Percentiles rank a stretch among this genome's conserved stretches.
These are phyloP conservation scores for Candida stauntonica DNA, from an alignment of 805 yeast species.

Conservation along the genomic window DNA sequence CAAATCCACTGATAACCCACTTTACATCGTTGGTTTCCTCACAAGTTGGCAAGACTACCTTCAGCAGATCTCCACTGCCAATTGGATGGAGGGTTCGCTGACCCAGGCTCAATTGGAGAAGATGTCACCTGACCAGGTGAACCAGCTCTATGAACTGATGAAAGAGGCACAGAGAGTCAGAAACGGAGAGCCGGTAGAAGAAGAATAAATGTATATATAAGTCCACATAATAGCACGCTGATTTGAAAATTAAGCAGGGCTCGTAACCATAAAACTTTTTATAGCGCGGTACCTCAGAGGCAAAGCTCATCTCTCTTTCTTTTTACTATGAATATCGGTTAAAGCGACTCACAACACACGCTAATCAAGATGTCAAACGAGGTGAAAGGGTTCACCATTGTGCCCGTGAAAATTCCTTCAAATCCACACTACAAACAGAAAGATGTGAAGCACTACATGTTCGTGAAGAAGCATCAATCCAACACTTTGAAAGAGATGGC, in stretches of 20 bases:
- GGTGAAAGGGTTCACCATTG: conserved; percentile 53
- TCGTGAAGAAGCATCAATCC: conserved; percentile 58
- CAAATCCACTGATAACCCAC: conserved; percentile 75
- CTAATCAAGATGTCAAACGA: conserved; percentile 37
- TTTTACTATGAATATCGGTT: too few species aligned
- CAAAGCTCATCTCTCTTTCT: conserved; percentile 1
- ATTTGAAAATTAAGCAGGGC: too few species aligned
- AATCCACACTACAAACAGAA: conserved; percentile 11
- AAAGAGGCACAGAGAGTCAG: conserved; percentile 46
- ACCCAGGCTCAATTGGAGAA: conserved; percentile 65
- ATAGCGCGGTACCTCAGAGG: too few species aligned
- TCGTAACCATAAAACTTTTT: background rate
- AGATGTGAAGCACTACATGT: conserved; percentile 50
- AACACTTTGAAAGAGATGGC: conserved; percentile 39
- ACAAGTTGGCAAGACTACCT: conserved; percentile 92
- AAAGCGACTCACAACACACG: background rate
- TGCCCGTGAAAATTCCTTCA: conserved; percentile 43
- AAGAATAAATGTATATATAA: background rate
- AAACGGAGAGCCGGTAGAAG: conserved; percentile 12
- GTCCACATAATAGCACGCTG: background rate
- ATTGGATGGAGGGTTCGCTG: conserved; percentile 61
- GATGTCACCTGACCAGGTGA: conserved; percentile 85
- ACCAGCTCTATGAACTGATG: conserved; percentile 78
- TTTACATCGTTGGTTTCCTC: conserved; percentile 89
- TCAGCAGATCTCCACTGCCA: conserved; percentile 50